Base-by-base conservation (phyloP, 2,329 filamentous ascomycete species). In the Fusarium clavum region DNA sequence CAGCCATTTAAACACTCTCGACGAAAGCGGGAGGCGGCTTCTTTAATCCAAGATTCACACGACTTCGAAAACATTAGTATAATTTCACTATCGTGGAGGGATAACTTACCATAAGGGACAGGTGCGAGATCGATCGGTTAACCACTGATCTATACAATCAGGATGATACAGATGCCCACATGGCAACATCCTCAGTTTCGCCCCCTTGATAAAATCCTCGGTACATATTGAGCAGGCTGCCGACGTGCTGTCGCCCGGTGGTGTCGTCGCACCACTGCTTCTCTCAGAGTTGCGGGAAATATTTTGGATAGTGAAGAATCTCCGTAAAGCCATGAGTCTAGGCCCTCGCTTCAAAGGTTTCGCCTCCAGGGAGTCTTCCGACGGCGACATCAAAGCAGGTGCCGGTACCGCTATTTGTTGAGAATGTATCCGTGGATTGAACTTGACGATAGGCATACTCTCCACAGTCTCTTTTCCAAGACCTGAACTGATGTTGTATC, bases 91-190 rank as follows among this genome's bases (percentile, higher is more conserved):
- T 25, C 0, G 2, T 2, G 4, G 5, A 4, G 3, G 4, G 8
- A 12, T 2, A 11, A 44, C 67, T 49, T 3, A 73, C 71, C 71
- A 73, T 13, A 73, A 12, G 1, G 71, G 71, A 44, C 71, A 73
- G 4, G 71, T 73, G 6, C 58, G 47, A 5, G 71, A 65, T 20
- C 67, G 65, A 5, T 58, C 24, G 4, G 48, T 55, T 8, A 73
- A 43, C 71, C 70, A 73, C 8, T 59, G 70, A 18, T 73, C 71
- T 9, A 73, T 73, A 11, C 71, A 73, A 9, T 14, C 18, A 10
- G 71, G 70, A 16, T 73, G 71, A 6, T 71, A 73, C 3, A 73
- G 16, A 30, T 73, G 70, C 0, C 45, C 40, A 2, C 70, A 73
- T 7, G 68, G 71, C 0, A 73, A 13, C 5, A 43, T 24, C 4